A percentile compares a stretch with the other conserved stretches of the same genome.
These are phyloP conservation scores for Trichoderma reesei DNA, from an alignment of 495 filamentous ascomycete genomes.

Conservation along the genomic window DNA sequence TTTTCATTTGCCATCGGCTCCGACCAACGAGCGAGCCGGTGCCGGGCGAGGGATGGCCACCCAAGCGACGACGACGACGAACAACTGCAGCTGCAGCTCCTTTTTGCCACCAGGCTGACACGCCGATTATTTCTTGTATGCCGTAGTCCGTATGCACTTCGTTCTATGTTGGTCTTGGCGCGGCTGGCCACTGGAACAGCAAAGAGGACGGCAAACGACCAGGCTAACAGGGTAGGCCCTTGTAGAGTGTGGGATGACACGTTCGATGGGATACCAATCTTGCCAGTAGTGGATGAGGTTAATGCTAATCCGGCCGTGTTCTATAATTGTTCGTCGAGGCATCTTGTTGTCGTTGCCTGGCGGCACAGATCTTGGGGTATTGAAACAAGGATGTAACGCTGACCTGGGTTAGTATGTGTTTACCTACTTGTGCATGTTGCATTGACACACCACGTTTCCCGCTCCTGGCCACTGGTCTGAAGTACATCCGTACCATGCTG, in stretches of 20 bases:
- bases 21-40: not conserved
- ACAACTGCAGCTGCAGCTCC: not conserved
- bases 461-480: too few species aligned
- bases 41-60: not conserved
- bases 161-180: not conserved
- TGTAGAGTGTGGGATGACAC: not conserved
- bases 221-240: not conserved
- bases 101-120: not conserved
- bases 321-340: not conserved
- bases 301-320: not conserved
- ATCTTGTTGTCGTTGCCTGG: not conserved
- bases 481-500: too few species aligned
- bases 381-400: too few species aligned
- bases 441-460: too few species aligned
- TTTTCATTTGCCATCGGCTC: conserved; percentile 4
- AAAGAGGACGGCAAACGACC: not conserved
- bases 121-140: not conserved
- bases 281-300: conserved; percentile 4
- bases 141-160: too few species aligned
- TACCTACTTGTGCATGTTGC: too few species aligned
- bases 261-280: not conserved
- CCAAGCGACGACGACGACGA: not conserved
- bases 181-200: not conserved
- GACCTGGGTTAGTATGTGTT: too few species aligned
- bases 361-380: too few species aligned